Evolutionary conservation across 1,284 basidiomycete genomes (phyloP), one percentile per base, ranked within the genome.

Genomic region (Pseudozyma thailandica): DNA sequence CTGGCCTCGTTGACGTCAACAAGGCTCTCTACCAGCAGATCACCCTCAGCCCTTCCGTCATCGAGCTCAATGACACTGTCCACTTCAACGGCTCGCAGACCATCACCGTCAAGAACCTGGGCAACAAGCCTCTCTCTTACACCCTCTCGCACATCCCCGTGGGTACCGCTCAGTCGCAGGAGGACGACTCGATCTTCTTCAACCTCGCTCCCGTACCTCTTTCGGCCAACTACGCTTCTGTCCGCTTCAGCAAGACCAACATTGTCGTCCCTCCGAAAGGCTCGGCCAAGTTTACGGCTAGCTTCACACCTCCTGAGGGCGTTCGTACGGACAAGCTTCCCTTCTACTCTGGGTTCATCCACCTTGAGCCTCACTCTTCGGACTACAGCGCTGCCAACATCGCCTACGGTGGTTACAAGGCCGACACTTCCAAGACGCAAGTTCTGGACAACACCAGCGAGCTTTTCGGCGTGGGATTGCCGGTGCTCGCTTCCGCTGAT

Each of bases 21-120:
- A 85, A 87, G 57, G 90, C 90, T 0, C 83, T 91, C 46, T 85
- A 87, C 64, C 84, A 88, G 51, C 61, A 69, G 37, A 62, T 88
- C 4, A 73, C 86, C 21, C 84, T 91, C 30, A 86, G 86, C 4
- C 89, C 89, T 4, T 85, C 87, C 5, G 86, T 89, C 77, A 82
- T 91, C 23, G 82, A 88, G 58, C 83, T 91, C 50, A 92, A 91
- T 79, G 90, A 91, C 81, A 91, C 90, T 1, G 86, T 80, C 85
- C 85, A 48, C 48, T 50, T 54, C 25, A 59, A 55, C 31, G 45
- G 60, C 46, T 41, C 70, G 15, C 66, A 72, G 45, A 72, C 65
- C n/a, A 68, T 82, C 45, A 64, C 50, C 0, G 39, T 83, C 21
- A 55, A 42, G 47, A 83, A 83, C 60, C 50, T 57, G 2, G 77